Evolutionary conservation across 1,284 basidiomycete species (phyloP).

Genomic region (Pseudozyma sp.): DNA sequence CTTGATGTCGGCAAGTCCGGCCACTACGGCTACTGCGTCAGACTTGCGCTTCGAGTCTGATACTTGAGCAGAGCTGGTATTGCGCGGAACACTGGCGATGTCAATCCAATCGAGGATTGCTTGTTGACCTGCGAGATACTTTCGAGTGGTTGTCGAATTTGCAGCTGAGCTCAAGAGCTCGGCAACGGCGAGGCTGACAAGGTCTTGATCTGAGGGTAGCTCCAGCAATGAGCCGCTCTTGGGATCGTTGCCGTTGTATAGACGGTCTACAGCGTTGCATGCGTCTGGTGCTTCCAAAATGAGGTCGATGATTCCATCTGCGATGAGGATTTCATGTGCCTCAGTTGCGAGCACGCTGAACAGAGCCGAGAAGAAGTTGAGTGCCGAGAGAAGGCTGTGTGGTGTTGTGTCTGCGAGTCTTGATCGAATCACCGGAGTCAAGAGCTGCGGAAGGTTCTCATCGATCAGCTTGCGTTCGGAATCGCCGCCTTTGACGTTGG

Average conservation of each 20-base stretch:
- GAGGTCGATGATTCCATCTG: conserved; percentile 35
- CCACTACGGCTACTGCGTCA: conserved; percentile 30
- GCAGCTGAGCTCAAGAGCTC: conserved; percentile 43
- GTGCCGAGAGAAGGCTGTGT: conserved; percentile 35
- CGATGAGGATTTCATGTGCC: conserved; percentile 34
- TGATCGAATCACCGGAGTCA: conserved; percentile 38
- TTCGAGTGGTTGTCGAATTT: conserved; percentile 26
- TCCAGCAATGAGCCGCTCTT: not conserved
- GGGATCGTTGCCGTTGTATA: not conserved
- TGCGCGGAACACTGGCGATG: conserved; percentile 20
- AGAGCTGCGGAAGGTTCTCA: conserved; percentile 35
- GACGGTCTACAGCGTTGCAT: conserved; percentile 18
- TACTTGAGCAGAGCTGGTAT: not conserved
- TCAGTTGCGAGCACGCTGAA: conserved; percentile 33
- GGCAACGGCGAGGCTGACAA: conserved; percentile 27
- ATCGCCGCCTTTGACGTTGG: not conserved
- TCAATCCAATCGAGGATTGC: conserved; percentile 48
- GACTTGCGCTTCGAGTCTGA: conserved; percentile 1
- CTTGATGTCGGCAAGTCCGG: conserved; percentile 41
- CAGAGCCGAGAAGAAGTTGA: conserved; percentile 38
- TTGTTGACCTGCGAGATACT: conserved; percentile 35
- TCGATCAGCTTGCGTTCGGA: conserved; percentile 3
- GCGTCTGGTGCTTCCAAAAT: conserved; percentile 37
- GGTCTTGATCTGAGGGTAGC: conserved; percentile 19
- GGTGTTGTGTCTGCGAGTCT: conserved; percentile 43